These are phyloP conservation scores for Climacium dendroides DNA, from an alignment of 225 moss, liverwort and hornwort species.

Conservation along the genomic window DNA sequence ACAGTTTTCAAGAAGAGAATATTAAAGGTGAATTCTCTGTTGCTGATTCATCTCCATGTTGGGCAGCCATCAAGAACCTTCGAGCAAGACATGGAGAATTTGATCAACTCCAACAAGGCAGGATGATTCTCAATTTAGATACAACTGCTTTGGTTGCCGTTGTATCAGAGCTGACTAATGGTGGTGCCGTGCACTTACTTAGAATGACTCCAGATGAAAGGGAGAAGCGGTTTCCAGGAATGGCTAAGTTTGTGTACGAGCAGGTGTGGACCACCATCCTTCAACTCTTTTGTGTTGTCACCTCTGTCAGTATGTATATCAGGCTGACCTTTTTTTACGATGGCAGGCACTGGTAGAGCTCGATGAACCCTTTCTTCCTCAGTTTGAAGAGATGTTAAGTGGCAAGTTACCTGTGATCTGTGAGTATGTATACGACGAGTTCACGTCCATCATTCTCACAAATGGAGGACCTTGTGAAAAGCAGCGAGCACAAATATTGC, in stretches of 20 bases:
- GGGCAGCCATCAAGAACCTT: conserved; percentile 18
- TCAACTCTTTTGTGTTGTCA: background rate
- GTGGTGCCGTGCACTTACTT: conserved; percentile 34
- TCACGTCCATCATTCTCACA: conserved; percentile 42
- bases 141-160: conserved; percentile 82
- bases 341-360: conserved; percentile 65
- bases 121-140: conserved; percentile 68
- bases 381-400: conserved; percentile 28
- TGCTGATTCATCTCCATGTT: background rate
- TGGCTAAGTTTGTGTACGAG: conserved; percentile 65
- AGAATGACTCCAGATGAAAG: conserved; percentile 32
- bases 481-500: conserved; percentile 40
- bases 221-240: conserved; percentile 52
- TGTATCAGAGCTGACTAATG: conserved; percentile 77
- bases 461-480: conserved; percentile 68
- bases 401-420: conserved; percentile 47
- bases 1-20: background rate
- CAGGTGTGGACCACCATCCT: conserved; percentile 34
- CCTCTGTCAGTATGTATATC: background rate
- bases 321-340: background rate
- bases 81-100: conserved; percentile 9
- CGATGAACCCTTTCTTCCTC: conserved; percentile 44
- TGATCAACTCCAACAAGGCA: background rate
- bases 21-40: background rate
- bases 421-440: conserved; percentile 68